Evolutionary conservation across 2,329 filamentous ascomycete species (phyloP).

Genomic region (Fusarium lateritium): DNA sequence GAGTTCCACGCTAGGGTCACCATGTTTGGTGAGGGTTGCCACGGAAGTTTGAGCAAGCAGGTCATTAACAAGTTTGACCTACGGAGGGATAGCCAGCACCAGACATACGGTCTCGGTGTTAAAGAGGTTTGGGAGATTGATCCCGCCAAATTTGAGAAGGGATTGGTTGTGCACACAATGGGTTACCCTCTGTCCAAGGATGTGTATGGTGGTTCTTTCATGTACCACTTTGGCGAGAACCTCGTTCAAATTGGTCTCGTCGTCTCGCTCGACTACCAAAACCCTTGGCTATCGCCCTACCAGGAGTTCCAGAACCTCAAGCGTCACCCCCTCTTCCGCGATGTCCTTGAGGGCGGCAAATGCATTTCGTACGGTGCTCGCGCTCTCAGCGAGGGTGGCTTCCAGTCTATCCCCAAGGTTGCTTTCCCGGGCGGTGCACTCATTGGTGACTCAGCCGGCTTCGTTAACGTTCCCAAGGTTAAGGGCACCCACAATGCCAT

Average conservation of each 20-base stretch:
- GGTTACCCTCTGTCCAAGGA: slow-evolving; percentile 91
- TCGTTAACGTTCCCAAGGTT: slow-evolving; percentile 98
- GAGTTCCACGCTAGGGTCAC: slow-evolving; percentile 96
- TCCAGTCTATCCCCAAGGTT: slow-evolving; percentile 97
- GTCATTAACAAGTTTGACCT: slow-evolving; percentile 95
- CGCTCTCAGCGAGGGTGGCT: slow-evolving; percentile 93
- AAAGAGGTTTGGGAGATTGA: slow-evolving; percentile 99
- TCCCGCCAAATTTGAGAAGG: slow-evolving; percentile 91
- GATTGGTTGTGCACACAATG: slow-evolving; percentile 89
- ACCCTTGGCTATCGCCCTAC: slow-evolving; percentile 97
- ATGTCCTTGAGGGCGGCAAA: slow-evolving; percentile 93
- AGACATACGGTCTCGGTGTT: slow-evolving; percentile 94
- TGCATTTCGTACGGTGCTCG: slow-evolving; percentile 97
- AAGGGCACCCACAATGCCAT: slow-evolving; percentile 99
- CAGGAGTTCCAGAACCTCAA: slow-evolving; percentile 99
- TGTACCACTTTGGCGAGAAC: slow-evolving; percentile 99
- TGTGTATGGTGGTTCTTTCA: slow-evolving; percentile 97
- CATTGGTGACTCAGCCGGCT: slow-evolving; percentile 95
- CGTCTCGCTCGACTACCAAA: slow-evolving; percentile 93
- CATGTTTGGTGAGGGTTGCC: slow-evolving; percentile 93
- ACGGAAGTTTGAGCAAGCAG: slow-evolving; percentile 95
- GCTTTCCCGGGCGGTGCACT: slow-evolving; percentile 96
- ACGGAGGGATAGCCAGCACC: slow-evolving; percentile 87
- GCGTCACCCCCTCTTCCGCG: slow-evolving; percentile 91
- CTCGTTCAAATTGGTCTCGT: slow-evolving; percentile 93